Evolutionary conservation across 371 early-diverging fungal species (phyloP).

Genomic region (Funneliformis caledonium): DNA sequence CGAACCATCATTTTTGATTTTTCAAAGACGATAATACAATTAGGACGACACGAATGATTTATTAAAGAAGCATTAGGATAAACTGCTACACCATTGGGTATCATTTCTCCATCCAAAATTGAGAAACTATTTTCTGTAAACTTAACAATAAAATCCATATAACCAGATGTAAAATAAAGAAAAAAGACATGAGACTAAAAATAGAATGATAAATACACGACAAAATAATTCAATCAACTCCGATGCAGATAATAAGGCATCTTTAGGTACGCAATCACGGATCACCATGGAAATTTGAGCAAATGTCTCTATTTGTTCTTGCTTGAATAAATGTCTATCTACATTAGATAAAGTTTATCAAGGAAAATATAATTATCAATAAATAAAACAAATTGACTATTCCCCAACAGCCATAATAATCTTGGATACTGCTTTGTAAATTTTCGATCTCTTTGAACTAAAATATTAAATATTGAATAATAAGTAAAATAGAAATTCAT

Average conservation of each 20-base stretch:
- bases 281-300: constrained; percentile 37
- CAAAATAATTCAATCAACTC: constrained; percentile 39
- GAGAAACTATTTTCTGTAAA: constrained; percentile 82
- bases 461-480: not conserved
- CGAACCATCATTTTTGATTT: constrained; percentile 59
- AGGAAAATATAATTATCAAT: constrained; percentile 3
- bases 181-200: not conserved
- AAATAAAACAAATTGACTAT: too few species aligned
- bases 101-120: constrained; percentile 67
- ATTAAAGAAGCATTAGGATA: constrained; percentile 78
- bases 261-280: constrained; percentile 30
- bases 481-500: not conserved
- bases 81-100: constrained; percentile 74
- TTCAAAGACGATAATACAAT: constrained; percentile 68
- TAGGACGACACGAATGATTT: constrained; percentile 89
- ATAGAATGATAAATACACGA: constrained; percentile 2
- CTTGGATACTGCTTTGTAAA: constrained; percentile 33
- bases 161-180: not conserved
- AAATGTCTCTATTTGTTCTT: constrained; percentile 37
- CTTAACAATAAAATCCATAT: not conserved
- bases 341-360: not conserved
- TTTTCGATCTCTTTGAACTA: constrained; percentile 35
- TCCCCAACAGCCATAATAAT: not conserved
- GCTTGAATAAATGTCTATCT: constrained; percentile 29
- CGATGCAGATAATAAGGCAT: not conserved